Conservation (phyloP, 768 basidiomycete species). For the Pleurotus sapidus region DNA sequence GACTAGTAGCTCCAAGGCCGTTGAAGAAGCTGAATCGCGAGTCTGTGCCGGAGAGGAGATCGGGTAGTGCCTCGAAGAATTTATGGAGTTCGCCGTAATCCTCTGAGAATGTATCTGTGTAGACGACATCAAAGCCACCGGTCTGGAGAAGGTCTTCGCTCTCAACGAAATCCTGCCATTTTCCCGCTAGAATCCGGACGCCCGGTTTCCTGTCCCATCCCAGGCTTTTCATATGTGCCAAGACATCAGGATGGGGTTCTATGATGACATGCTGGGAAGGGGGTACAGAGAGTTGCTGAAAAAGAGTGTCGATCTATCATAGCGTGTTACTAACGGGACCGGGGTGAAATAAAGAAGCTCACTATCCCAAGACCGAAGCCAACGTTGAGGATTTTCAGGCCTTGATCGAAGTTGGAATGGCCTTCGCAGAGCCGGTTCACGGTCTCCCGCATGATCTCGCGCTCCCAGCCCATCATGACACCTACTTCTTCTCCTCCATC, state of each 20-base stretch:
- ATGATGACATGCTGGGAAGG: conserved; percentile 85
- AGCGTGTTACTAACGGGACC: conserved; percentile 7
- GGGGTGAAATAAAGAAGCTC: conserved; percentile 22
- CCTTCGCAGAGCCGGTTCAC: conserved; percentile 58
- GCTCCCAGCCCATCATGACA: conserved; percentile 99
- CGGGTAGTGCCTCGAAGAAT: conserved; percentile 81
- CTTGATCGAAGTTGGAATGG: conserved; percentile 40
- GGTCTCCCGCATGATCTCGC: conserved; percentile 80
- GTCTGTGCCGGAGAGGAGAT: conserved; percentile 69
- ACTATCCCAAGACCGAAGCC: conserved; percentile 96
- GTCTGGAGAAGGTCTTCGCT: conserved; percentile 51
- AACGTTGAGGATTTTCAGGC: conserved; percentile 77
- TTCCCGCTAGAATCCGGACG: conserved; percentile 81
- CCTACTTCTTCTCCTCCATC: conserved; percentile 79
- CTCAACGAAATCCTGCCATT: conserved; percentile 89
- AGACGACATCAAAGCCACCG: conserved; percentile 86
- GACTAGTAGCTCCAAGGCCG: conserved; percentile 92
- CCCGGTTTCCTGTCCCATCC: conserved; percentile 80
- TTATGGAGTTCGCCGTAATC: conserved; percentile 73
- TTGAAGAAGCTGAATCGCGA: conserved; percentile 96
- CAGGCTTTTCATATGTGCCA: conserved; percentile 69
- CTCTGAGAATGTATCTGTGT: conserved; percentile 93
- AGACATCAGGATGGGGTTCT: conserved; percentile 91
- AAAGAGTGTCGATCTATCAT: conserved; percentile 75
- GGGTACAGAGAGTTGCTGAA: conserved; percentile 58